phyloP scores from a whole-genome alignment of 1,139 yeast species.

The Pneumocystis canis region DNA sequence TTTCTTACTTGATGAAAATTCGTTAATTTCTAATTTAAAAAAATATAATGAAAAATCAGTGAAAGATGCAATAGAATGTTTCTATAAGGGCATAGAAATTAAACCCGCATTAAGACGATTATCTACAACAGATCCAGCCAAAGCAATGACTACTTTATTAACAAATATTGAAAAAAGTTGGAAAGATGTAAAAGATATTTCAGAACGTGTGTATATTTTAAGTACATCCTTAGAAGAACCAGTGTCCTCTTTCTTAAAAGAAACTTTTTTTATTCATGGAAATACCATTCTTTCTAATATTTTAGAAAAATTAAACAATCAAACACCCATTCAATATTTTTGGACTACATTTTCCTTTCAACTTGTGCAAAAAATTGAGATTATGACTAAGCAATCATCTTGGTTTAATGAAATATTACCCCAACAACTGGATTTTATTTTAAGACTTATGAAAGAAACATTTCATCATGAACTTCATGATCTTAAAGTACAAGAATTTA shows the following conservation, averaged over 20 bases:
- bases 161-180: neutral
- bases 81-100: neutral
- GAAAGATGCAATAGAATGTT: neutral
- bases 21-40: neutral
- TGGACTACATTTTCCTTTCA: neutral
- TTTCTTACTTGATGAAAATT: neutral
- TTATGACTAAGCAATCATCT: neutral
- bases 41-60: neutral
- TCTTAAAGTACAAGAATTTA: neutral
- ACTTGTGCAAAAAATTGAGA: neutral
- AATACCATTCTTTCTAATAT: neutral
- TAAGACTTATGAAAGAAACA: neutral
- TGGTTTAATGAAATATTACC: neutral
- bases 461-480: neutral
- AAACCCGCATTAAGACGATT: neutral
- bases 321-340: neutral
- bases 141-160: neutral
- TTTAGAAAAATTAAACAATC: neutral
- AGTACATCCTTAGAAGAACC: neutral
- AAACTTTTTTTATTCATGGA: neutral
- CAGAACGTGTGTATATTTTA: neutral
- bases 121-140: neutral
- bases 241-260: neutral
- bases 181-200: neutral
- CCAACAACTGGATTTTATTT: neutral